These are phyloP conservation scores for Choiromyces venosus DNA, from an alignment of 495 filamentous ascomycete genomes.

Conservation along the genomic window DNA sequence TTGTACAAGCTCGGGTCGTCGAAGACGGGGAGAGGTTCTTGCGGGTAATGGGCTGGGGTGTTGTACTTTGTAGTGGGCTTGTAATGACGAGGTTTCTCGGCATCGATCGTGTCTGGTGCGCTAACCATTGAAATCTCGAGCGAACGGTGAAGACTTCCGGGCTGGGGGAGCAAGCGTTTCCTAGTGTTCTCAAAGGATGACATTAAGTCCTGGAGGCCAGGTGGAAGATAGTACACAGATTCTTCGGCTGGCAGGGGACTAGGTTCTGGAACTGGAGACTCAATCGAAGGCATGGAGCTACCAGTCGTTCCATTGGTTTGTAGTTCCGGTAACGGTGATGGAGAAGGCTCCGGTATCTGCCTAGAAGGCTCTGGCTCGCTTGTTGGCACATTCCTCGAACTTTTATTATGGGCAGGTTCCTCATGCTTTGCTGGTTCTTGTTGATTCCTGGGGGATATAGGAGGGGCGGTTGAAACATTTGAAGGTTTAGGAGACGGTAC, in stretches of 20 bases:
- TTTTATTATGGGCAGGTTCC: slow-evolving; percentile 43
- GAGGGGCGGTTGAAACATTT: slow-evolving; percentile 23
- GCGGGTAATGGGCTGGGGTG: slow-evolving; percentile 80
- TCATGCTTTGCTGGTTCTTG: slow-evolving; percentile 32
- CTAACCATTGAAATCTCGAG: slow-evolving; percentile 64
- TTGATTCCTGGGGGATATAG: slow-evolving; percentile 29
- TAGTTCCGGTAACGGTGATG: slow-evolving; percentile 45
- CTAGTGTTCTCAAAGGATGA: slow-evolving; percentile 84
- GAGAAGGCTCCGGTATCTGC: slow-evolving; percentile 35
- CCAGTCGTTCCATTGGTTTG: slow-evolving; percentile 40
- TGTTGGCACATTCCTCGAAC: slow-evolving; percentile 15
- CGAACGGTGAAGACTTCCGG: slow-evolving; percentile 64
- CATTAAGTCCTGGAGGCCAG: slow-evolving; percentile 79
- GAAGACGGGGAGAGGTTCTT: slow-evolving; percentile 81
- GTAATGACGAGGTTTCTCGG: slow-evolving; percentile 76
- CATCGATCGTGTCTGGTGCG: slow-evolving; percentile 69
- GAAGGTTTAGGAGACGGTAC: slow-evolving; percentile 29
- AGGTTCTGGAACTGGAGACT: slow-evolving; percentile 29
- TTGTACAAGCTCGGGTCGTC: slow-evolving; percentile 83
- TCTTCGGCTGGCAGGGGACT: slow-evolving; percentile 50
- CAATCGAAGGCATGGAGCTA: slow-evolving; percentile 32
- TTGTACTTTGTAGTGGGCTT: slow-evolving; percentile 72
- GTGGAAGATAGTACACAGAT: slow-evolving; percentile 90
- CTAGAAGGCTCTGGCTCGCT: slow-evolving; percentile 24
- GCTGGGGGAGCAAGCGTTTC: slow-evolving; percentile 53